These are phyloP conservation scores for Coniosporium tulheliwenetii DNA, from an alignment of 2,329 filamentous ascomycete genomes.

Conservation along the genomic window DNA sequence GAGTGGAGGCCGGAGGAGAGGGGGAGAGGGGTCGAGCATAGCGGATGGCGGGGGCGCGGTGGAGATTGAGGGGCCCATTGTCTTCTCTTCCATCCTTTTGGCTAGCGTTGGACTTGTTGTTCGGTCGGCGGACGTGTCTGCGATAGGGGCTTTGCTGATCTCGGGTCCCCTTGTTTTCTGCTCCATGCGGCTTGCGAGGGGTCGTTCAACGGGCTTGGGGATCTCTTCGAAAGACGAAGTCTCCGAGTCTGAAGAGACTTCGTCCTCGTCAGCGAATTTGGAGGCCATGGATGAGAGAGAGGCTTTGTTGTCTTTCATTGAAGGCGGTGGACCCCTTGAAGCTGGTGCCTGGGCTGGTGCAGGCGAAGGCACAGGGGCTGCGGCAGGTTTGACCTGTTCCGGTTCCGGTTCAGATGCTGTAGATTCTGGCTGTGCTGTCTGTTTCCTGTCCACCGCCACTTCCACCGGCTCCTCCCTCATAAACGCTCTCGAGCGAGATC, in stretches of 20 bases:
- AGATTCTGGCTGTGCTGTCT: conserved; percentile 5
- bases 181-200: conserved; percentile 9
- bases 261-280: conserved; percentile 68
- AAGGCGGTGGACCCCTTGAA: conserved; percentile 41
- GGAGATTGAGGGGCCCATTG: conserved; percentile 6
- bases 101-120: no score
- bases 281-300: conserved; percentile 75
- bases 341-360: conserved; percentile 21
- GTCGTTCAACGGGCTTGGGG: conserved; percentile 55
- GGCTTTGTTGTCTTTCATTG: conserved; percentile 69
- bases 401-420: conserved; percentile 38
- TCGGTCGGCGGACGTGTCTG: conserved; percentile 14
- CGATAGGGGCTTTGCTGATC: conserved; percentile 1
- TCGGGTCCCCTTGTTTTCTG: neutral
- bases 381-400: conserved; percentile 16
- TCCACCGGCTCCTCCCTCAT: conserved; percentile 72
- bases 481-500: conserved; percentile 85
- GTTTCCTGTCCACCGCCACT: conserved; percentile 34
- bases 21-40: conserved; percentile 6
- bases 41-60: conserved; percentile 12
- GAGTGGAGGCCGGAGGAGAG: conserved; percentile 4
- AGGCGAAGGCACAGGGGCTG: conserved; percentile 31
- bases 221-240: conserved; percentile 80
- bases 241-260: conserved; percentile 44
- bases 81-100: conserved; percentile 21